Base-by-base conservation (phyloP, 2,329 filamentous ascomycete species). In the Cyanodermella asteris region DNA sequence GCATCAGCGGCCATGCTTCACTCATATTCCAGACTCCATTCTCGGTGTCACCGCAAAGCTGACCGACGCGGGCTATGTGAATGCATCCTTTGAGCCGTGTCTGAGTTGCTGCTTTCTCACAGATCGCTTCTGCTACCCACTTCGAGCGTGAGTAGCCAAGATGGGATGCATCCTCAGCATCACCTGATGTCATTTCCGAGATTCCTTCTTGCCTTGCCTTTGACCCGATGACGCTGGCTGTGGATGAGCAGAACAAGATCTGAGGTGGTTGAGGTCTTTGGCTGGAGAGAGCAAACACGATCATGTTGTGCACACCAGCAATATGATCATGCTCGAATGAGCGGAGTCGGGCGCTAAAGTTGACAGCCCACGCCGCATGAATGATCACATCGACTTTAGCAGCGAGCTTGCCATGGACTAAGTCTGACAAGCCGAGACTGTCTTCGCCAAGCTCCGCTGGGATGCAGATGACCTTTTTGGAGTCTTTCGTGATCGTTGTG, bases 321-420 rank as follows among this genome's bases (percentile, higher is more conserved):
- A 70, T 56, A 33, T 59, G 57, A 31, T 62, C 55, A 19, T 50
- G 49, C 23, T 54, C 53, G 35, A 72, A 72, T 30, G 56, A 62
- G 19, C 43, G 44, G 1, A 72, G 47, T 4, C 56, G 53, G 26
- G 66, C 48, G 14, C 56, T 59, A 46, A 72, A 72, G 42, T 72
- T 72, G 11, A 72, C 68, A 2, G 59, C 53, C 68, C 68, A 72
- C 12, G 66, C 66, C 6, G 66, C 52, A 38, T 72, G 67, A 27
- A 75, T 56, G 11, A 77, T 49, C 3, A 55, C 41, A 2, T 58
- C 61, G 2, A 52, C 43, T 28, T 56, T 45, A 3, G 34, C 32
- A 1, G 47, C 45, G 2, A 70, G 37, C 3, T 40, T 30, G 3
- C 42, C 29, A 36, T 61, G 61, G 5, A 44, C 37, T 1, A 44